A percentile compares a stretch with the other conserved stretches of the same genome.
Evolutionary conservation across 169 alveolate species (phyloP).

Genomic region (Plasmodium berghei): DNA sequence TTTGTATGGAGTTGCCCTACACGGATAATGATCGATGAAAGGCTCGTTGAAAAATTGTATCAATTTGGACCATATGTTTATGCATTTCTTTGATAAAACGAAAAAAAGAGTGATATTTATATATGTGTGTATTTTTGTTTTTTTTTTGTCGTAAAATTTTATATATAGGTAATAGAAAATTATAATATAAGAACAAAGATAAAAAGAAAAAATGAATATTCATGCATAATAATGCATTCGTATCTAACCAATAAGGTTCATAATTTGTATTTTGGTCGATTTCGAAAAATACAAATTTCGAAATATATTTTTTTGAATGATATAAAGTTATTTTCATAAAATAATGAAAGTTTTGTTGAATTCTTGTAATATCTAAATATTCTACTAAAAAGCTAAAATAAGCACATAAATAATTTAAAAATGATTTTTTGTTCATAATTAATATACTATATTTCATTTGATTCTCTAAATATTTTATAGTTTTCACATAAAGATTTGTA

Average conservation of each 20-base stretch:
- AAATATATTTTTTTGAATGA: constrained; percentile 27
- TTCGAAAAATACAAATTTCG: constrained; percentile 6
- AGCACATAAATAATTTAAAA: constrained; percentile 21
- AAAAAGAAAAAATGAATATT: constrained; percentile 39
- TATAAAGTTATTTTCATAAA: constrained; percentile 28
- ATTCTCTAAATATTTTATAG: constrained; percentile 37
- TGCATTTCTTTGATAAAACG: constrained; percentile 26
- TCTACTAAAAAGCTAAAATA: constrained; percentile 40
- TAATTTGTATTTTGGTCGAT: neutral
- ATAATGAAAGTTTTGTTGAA: constrained; percentile 30
- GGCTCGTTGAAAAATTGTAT: constrained; percentile 3
- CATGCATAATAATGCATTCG: constrained; percentile 38
- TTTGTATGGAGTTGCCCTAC: neutral
- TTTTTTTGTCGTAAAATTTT: neutral
- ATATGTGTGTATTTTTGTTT: neutral
- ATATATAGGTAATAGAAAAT: constrained; percentile 40
- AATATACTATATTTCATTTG: constrained; percentile 61
- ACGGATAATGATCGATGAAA: constrained; percentile 11
- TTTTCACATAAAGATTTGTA: constrained; percentile 23
- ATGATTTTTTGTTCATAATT: constrained; percentile 42
- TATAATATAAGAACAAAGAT: constrained; percentile 21
- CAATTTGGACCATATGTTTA: constrained; percentile 14
- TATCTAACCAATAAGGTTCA: constrained; percentile 46
- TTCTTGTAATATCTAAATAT: constrained; percentile 22
- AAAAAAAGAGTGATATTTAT: constrained; percentile 8